A percentile compares a stretch with the other conserved stretches of the same genome.
phyloP scores from a whole-genome alignment of 1,284 basidiomycete species.

The Cutaneotrichosporon sp. region DNA sequence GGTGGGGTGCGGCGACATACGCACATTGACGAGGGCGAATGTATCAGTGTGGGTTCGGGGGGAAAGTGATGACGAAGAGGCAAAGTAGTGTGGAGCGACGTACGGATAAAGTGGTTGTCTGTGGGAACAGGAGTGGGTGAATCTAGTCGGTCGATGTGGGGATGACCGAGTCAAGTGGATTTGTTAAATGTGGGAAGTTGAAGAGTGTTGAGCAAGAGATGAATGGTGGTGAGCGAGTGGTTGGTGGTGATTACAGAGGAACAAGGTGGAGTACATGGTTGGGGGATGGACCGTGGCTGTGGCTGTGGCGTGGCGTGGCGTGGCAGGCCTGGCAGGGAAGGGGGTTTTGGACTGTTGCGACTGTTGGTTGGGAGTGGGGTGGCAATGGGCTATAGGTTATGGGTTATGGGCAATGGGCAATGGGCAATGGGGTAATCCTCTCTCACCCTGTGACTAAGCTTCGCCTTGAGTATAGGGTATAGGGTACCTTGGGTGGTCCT shows the following conservation, averaged over 20 bases:
- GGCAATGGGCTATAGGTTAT: too few species aligned
- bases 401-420: too few species aligned
- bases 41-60: background rate
- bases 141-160: background rate
- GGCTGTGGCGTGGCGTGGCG: background rate
- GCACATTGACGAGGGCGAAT: background rate
- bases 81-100: background rate
- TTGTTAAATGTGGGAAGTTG: background rate
- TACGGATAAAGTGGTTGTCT: background rate
- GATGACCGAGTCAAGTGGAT: background rate
- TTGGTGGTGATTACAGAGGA: background rate
- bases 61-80: background rate
- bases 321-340: too few species aligned
- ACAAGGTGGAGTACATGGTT: background rate
- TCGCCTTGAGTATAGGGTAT: too few species aligned
- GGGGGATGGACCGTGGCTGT: background rate
- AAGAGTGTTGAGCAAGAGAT: constrained; percentile 1
- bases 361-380: too few species aligned
- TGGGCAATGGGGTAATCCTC: too few species aligned
- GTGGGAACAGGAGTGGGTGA: background rate
- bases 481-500: background rate
- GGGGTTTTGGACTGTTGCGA: too few species aligned
- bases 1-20: background rate
- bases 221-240: background rate
- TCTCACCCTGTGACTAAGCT: background rate